Evolutionary conservation across 768 basidiomycete genomes (phyloP).

Genomic region (Steccherinum ochraceum): DNA sequence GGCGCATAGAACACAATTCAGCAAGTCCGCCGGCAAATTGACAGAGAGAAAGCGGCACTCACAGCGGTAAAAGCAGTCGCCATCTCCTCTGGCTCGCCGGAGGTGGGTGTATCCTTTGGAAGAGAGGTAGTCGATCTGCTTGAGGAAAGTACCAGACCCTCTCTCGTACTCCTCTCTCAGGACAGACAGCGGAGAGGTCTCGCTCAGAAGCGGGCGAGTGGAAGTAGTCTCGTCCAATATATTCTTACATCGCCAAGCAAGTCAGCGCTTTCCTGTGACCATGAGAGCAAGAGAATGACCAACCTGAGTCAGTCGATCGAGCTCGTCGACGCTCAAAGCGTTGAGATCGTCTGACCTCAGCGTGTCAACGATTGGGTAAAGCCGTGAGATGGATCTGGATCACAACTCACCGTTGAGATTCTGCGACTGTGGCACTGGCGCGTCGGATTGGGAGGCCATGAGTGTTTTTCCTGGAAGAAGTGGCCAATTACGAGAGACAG

Average conservation of each 20-base stretch:
- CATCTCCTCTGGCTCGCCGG: conserved; percentile 70
- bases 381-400: too few species aligned
- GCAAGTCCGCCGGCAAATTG: too few species aligned
- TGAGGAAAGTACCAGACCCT: conserved; percentile 51
- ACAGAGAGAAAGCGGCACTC: conserved; percentile 17
- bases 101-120: conserved; percentile 57
- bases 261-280: too few species aligned
- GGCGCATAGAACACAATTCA: conserved; percentile 1
- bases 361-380: too few species aligned
- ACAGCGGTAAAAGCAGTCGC: conserved; percentile 91
- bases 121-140: conserved; percentile 71
- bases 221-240: conserved; percentile 33
- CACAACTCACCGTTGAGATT: not conserved
- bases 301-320: conserved; percentile 10
- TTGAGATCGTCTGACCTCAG: not conserved
- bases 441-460: too few species aligned
- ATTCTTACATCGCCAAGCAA: conserved; percentile 26
- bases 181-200: conserved; percentile 42
- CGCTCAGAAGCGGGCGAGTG: conserved; percentile 47
- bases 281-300: not conserved
- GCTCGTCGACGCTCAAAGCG: conserved; percentile 1
- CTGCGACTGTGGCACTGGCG: not conserved
- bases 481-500: too few species aligned
- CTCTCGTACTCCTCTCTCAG: conserved; percentile 65
- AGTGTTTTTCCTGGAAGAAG: too few species aligned